Base-by-base conservation (phyloP, 1,284 basidiomycete genomes). In the Polyporus tsugae region DNA sequence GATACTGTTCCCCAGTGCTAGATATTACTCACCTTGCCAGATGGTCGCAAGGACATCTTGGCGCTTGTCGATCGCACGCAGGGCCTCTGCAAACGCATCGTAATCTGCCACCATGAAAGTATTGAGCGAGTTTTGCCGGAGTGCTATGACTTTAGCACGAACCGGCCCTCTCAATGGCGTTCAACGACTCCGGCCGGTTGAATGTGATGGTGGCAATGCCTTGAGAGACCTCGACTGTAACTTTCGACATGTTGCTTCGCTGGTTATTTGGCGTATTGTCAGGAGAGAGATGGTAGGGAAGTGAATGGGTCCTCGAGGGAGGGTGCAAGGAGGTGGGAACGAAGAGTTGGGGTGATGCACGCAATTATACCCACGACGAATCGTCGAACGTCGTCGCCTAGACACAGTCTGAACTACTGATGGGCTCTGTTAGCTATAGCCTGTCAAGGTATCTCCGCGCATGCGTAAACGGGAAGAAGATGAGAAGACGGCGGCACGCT, bases 201-300 rank as follows among this genome's bases (percentile, higher is more conserved):
- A 92, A 81, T 1, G 89, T 90, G 68, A 92, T 88, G 1, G 89
- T 91, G 13, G 91, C 91, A 69, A 92, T 91, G 22, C 85, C 82
- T 64, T 86, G 81, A 15, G 83, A 83, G 63, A 91, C 77, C 49
- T 86, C 75, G 59, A 91, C 80, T 0, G 77, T 81, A 36, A 89
- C 77, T 25, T 57, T 64, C 6, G 71, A 67, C 70, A 69, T 70
- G 49, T 38, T 62, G 25, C 35, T 22, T 36, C 17, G 15, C 22
- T 59, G 38, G 17, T 25, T 60, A n/a, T 4, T 13, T 55, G 29
- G 46, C 10, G 52, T 33, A 19, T 17, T 55, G 29, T 19, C 17
- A 35, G 15, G 52, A 19, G 15, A 35, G 52, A 19, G 52, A 35
- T 17, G 29, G 29, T 2, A 33, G 17, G 6, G 22, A 4, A 22